Evolutionary conservation across 352 stramenopile genomes (phyloP).

Genomic region (Phytophthora quininea): DNA sequence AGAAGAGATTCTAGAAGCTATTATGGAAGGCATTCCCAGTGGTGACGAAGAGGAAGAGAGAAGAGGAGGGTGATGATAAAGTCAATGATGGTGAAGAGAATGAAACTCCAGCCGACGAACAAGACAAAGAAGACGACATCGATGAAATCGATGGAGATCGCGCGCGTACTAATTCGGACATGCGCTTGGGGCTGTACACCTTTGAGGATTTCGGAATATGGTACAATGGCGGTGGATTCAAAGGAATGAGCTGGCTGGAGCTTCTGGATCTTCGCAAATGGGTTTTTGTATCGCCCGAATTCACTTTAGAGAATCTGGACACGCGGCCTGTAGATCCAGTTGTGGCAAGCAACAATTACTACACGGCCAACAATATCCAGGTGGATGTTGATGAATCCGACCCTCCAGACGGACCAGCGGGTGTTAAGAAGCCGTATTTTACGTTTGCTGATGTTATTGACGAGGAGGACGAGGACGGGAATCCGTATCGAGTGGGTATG

Average conservation of each 20-base stretch:
- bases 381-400: constrained; percentile 72
- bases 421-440: constrained; percentile 52
- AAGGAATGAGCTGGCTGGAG: constrained; percentile 85
- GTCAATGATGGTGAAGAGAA: constrained; percentile 30
- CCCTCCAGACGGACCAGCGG: constrained; percentile 34
- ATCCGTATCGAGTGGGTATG: background rate
- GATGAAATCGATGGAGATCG: constrained; percentile 48
- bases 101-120: constrained; percentile 28
- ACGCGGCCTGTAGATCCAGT: constrained; percentile 71
- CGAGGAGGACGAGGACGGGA: constrained; percentile 73
- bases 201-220: constrained; percentile 88
- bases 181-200: constrained; percentile 62
- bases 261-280: constrained; percentile 87
- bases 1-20: constrained; percentile 76
- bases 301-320: constrained; percentile 72
- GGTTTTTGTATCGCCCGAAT: constrained; percentile 75
- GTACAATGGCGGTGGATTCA: constrained; percentile 86
- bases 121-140: constrained; percentile 30
- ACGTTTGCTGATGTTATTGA: constrained; percentile 69
- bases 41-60: constrained; percentile 37
- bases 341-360: constrained; percentile 83
- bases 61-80: constrained; percentile 34
- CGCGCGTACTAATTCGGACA: constrained; percentile 53
- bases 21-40: constrained; percentile 60
- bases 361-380: constrained; percentile 85